Evolutionary conservation across 306 rosid species (phyloP), one percentile per base, ranked within the genome.

Genomic region (Cucurbita argyrosperma): DNA sequence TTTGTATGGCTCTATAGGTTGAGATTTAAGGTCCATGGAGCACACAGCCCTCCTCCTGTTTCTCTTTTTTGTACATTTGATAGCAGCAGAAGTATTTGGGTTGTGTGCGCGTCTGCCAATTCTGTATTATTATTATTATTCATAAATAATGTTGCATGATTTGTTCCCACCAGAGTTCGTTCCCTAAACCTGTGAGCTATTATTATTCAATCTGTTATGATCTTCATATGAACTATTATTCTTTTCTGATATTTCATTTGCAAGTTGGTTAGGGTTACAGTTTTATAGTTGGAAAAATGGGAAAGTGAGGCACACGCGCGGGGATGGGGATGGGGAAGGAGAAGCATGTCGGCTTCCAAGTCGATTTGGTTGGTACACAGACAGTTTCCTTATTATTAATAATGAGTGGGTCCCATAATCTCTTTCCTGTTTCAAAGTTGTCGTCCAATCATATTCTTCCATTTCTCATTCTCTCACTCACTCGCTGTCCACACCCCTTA

Each of bases 131-230:
- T 26, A 26, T 26, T 30, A 30, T 30, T 86, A 72, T 88, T 89
- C 86, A 84, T 79, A 80, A 90, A 90, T 88, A 90, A 88, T 84
- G 90, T 85, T 83, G 90, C 83, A 86, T 85, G 86, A 88, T 92
- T 92, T 89, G 85, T 81, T 88, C 86, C 86, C 40, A 72, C 75
- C 76, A 68, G 80, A 78, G 78, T 80, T 75, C 35, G 35, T 30
- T 30, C 35, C 83, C 74, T 81, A 65, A 65, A 43, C 71, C 71
- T 65, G 53, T 23, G 57, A 69, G 57, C 58, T 69, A 50, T 49
- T 69, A 21, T 21, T 69, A 43, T 76, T 73, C 59, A 72, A 45
- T 47, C 43, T 16, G 9, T 15, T 18, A 21, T 47, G 71, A 64
- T 62, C 69, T 62, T 3, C 21, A 70, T 50, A 7, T 49, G 30